Evolutionary conservation across 2,329 filamentous ascomycete genomes (phyloP), one percentile per base, ranked within the genome.

Genomic region (Rhexocercosporidium sp.): DNA sequence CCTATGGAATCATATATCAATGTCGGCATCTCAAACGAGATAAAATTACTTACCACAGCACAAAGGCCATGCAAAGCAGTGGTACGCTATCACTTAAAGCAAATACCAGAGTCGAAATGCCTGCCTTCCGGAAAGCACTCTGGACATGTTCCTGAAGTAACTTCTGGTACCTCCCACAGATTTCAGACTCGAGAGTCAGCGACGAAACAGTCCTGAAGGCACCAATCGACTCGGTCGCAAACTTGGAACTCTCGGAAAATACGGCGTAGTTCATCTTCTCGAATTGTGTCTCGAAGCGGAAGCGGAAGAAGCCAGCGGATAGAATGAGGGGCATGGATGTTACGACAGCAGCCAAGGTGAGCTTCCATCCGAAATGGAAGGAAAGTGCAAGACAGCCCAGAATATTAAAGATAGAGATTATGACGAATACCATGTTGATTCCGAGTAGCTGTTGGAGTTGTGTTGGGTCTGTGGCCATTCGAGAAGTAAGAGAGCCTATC

Each of bases 331-430:
- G 86, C 62, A 86, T 75, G 0, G 82, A 81, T 1, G 90, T 86
- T 71, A 88, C 90, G 16, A 88, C 80, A 0, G 86, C 84, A 0
- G 94, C 88, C 0, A 93, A 79, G 0, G 90, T 87, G 14, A 95
- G 82, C 76, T 93, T 94, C 92, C 92, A 94, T 1, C 90, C 90
- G 75, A 90, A 93, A 6, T 84, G 81, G 72, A 92, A 93, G 0
- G 90, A 84, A 59, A 94, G 90, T 49, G 84, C 80, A 18, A 92
- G 78, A 7, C 86, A 87, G 0, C 90, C 91, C 7, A 87, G 72
- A 4, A 94, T 78, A 59, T 87, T 90, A 75, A 92, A 90, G 20
- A 90, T 75, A 8, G 89, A 87, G 22, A 90, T 86, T 67, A 83
- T 82, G 1, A 87, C 83, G 69, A 92, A 83, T 1, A 88, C 82